Percentiles rank a stretch among this genome's conserved stretches.
These are phyloP conservation scores for Debaryomyces hansenii DNA, from an alignment of 805 yeast genomes.

Conservation along the genomic window DNA sequence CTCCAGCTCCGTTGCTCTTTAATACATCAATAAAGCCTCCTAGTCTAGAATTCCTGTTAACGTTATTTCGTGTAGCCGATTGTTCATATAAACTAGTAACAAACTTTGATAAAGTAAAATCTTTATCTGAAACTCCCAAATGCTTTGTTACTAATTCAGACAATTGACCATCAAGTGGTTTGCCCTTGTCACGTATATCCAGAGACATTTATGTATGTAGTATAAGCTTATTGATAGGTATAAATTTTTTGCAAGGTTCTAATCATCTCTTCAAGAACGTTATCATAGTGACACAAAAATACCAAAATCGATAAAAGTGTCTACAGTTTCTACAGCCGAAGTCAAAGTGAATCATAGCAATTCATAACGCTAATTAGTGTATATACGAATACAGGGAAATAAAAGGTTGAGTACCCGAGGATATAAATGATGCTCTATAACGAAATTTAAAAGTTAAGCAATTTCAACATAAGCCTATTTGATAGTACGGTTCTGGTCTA, in stretches of 20 bases:
- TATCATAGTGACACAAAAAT: neutral
- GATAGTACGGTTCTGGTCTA: neutral
- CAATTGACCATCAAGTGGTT: neutral
- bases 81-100: conserved; percentile 23
- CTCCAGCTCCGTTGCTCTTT: conserved; percentile 40
- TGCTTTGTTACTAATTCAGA: conserved; percentile 10
- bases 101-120: conserved; percentile 26
- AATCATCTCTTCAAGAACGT: neutral
- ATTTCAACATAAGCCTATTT: neutral
- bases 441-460: neutral
- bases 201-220: neutral
- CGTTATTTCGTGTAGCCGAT: conserved; percentile 1
- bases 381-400: neutral
- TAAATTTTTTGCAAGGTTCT: neutral
- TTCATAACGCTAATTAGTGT: neutral
- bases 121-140: conserved; percentile 23
- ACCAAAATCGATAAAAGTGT: neutral
- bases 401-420: neutral
- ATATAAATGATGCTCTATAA: neutral
- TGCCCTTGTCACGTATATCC: neutral
- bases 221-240: neutral
- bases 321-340: too few species aligned
- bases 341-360: neutral
- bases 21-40: conserved; percentile 11
- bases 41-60: conserved; percentile 2